Base-by-base conservation (phyloP, 805 yeast genomes). In the Candida maesae region DNA sequence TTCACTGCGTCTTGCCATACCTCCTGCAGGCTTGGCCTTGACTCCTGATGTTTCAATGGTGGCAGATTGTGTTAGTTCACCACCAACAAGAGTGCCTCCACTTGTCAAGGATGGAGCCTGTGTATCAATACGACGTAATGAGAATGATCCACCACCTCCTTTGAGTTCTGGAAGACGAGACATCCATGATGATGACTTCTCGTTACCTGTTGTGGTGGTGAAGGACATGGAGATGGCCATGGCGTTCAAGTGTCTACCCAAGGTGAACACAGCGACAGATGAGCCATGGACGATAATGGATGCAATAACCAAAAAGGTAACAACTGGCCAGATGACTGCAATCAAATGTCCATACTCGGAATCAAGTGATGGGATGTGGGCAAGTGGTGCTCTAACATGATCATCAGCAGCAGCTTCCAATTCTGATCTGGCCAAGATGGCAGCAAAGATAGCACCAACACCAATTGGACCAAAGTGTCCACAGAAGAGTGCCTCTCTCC, bases 401-500 rank as follows among this genome's bases (percentile, higher is more conserved):
- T 74, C 67, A 14, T 68, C 64, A 43, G 64, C 66, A 7, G 63
- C 67, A n/a, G 31, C 37, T 56, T 86, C 95, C 39, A 84, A 64
- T 46, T 81, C 84, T 9, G 79, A 76, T 46, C 91, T 75, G 1
- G 95, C 87, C 47, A 88, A 67, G 36, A 89, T 80, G 6, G 86
- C 81, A 31, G 93, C 91, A 39, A 42, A 46, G 62, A 89, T 71
- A 2, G 95, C 95, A 43, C 96, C 96, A 17, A 89, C 96, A 35
- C 97, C 97, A 56, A 90, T 86, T 2, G 97, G 96, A 14, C 97
- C 97, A 62, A 90, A 89, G 65, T 89, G 96, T 16, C 96, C 96
- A 60, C 95, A 87, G 61, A 90, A 90, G 3, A 89, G 59, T 0
- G 96, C 96, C 61, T 89, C 97, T 60, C 95, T 78, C 95, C 96